These are phyloP conservation scores for Carex sylvatica DNA, from an alignment of 202 grass and related monocot genomes.

Conservation along the genomic window DNA sequence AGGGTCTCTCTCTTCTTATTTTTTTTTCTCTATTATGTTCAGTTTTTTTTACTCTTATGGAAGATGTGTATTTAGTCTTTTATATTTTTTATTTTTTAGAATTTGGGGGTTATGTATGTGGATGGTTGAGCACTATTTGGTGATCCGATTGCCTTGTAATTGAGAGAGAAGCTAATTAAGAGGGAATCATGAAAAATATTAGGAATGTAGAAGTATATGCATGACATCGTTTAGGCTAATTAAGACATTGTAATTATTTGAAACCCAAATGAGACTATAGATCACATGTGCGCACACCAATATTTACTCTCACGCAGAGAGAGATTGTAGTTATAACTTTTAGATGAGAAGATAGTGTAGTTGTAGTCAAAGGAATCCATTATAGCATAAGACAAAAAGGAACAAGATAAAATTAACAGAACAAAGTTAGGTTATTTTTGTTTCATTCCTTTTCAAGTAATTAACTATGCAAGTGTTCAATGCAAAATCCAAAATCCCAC, in stretches of 20 bases:
- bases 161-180: neutral
- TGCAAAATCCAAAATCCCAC: neutral
- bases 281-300: neutral
- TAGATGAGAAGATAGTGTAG: neutral
- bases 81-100: neutral
- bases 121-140: neutral
- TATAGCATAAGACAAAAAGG: neutral
- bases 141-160: neutral
- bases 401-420: neutral
- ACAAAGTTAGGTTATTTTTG: neutral
- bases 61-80: conserved; percentile 18
- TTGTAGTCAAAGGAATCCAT: neutral
- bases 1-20: too few relatives aligned
- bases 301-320: neutral
- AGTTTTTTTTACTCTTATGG: neutral
- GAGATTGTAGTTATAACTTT: neutral
- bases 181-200: neutral
- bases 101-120: neutral
- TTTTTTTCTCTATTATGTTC: conserved; percentile 6
- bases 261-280: neutral
- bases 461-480: neutral
- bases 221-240: neutral
- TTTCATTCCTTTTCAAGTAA: neutral
- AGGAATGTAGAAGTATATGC: neutral
- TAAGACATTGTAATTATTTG: neutral